Conservation (phyloP, 805 yeast genomes). For the Candida oleophila region DNA sequence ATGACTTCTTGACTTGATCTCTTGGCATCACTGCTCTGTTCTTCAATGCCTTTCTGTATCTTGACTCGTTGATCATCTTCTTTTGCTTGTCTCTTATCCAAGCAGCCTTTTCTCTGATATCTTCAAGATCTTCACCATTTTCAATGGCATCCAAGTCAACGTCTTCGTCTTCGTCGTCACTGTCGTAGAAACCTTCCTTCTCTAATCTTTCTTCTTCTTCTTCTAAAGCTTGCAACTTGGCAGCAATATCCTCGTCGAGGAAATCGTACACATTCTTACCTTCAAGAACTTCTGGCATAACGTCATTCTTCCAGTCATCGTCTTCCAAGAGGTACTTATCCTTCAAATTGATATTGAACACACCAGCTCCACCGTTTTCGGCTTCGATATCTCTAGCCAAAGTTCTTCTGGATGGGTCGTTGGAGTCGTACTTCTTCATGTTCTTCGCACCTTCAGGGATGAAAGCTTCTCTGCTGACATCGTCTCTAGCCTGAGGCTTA, state of each 20-base stretch:
- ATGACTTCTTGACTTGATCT: conserved; percentile 77
- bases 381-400: conserved; percentile 88
- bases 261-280: conserved; percentile 97
- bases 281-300: conserved; percentile 94
- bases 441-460: conserved; percentile 77
- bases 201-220: conserved; percentile 96
- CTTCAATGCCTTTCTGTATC: conserved; percentile 83
- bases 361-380: conserved; percentile 99
- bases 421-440: conserved; percentile 66
- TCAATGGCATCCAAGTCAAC: conserved; percentile 24
- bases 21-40: conserved; percentile 88
- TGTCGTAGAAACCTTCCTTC: conserved; percentile 91
- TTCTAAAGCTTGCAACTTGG: conserved; percentile 90
- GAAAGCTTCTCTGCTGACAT: conserved; percentile 69
- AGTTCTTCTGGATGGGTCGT: conserved; percentile 78
- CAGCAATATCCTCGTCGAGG: conserved; percentile 93
- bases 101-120: conserved; percentile 78
- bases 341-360: conserved; percentile 87
- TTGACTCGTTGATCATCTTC: conserved; percentile 84
- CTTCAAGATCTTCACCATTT: conserved; percentile 61
- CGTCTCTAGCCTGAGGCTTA: conserved; percentile 86
- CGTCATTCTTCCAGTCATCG: conserved; percentile 96
- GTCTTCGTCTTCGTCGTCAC: conserved; percentile 57
- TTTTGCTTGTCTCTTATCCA: conserved; percentile 97
- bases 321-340: conserved; percentile 91